Conservation (phyloP, 2,329 filamentous ascomycete species). For the Pseudocercospora vitis region DNA sequence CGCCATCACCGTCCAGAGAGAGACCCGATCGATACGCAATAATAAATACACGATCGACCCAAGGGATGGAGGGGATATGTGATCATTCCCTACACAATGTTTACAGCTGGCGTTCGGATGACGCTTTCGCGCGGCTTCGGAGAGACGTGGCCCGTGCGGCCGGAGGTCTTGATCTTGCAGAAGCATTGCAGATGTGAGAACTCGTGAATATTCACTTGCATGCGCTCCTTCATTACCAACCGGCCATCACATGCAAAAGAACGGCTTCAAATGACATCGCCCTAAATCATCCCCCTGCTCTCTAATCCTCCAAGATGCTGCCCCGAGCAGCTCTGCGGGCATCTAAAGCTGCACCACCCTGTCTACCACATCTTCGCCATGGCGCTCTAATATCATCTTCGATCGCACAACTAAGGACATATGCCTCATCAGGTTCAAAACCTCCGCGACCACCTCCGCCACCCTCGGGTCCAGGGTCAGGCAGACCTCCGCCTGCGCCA, state of each 20-base stretch:
- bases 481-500: constrained; percentile 23
- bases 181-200: neutral
- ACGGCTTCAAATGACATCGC: neutral
- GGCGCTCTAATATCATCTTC: constrained; percentile 23
- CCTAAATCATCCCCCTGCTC: neutral
- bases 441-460: constrained; percentile 24
- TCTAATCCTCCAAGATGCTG: constrained; percentile 30
- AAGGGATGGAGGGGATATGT: neutral
- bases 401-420: constrained; percentile 29
- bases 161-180: neutral
- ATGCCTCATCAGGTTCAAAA: constrained; percentile 21
- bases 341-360: constrained; percentile 23
- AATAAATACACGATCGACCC: neutral
- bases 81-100: neutral
- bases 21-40: neutral
- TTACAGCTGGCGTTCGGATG: neutral
- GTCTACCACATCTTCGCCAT: constrained; percentile 22
- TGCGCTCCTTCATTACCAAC: neutral
- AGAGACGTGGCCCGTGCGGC: constrained; percentile 2
- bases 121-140: neutral
- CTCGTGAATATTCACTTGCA: neutral
- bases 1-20: neutral
- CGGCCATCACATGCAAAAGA: constrained; percentile 5
- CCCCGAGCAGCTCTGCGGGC: constrained; percentile 32
- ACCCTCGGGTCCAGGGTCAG: constrained; percentile 16